Percentiles rank a stretch among this genome's conserved stretches.
Conservation (phyloP, 2,329 filamentous ascomycete species). For the Trichoderma brevicompactum region DNA sequence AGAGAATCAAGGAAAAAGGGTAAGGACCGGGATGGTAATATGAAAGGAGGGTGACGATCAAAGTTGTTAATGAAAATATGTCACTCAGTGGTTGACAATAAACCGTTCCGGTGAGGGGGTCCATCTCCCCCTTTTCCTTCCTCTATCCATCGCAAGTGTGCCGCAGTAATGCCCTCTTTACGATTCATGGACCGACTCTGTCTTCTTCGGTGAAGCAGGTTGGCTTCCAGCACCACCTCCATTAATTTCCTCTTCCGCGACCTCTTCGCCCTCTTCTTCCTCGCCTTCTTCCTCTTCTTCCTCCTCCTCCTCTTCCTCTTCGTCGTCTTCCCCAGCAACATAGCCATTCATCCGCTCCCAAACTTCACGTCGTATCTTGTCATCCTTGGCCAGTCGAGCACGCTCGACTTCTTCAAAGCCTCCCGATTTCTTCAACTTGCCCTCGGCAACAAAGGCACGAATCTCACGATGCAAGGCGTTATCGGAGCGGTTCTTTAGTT, state of each 20-base stretch:
- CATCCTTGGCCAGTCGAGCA: conserved; percentile 81
- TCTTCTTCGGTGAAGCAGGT: conserved; percentile 25
- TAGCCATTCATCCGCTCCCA: conserved; percentile 69
- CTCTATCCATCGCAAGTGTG: not conserved
- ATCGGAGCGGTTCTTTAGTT: conserved; percentile 76
- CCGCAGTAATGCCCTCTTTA: not conserved
- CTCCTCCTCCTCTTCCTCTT: conserved; percentile 42
- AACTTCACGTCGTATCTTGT: conserved; percentile 79
- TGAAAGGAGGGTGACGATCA: not conserved
- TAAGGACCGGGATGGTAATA: not conserved
- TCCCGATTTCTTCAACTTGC: conserved; percentile 92
- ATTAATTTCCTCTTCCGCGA: conserved; percentile 29
- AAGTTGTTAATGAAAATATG: not conserved
- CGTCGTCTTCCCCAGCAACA: conserved; percentile 49
- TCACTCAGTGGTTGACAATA: conserved; percentile 3
- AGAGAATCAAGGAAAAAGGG: not conserved
- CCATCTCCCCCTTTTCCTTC: not conserved
- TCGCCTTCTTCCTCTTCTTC: conserved; percentile 34
- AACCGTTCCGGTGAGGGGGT: not conserved
- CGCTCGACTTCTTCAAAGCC: conserved; percentile 94
- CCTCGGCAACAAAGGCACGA: conserved; percentile 81
- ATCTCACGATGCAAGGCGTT: conserved; percentile 85
- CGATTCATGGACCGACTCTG: conserved; percentile 6
- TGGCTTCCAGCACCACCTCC: conserved; percentile 27
- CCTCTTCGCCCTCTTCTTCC: conserved; percentile 32